Base-by-base conservation (phyloP, 225 moss, liverwort and hornwort genomes). In the Pseudisothecium myosuroides region DNA sequence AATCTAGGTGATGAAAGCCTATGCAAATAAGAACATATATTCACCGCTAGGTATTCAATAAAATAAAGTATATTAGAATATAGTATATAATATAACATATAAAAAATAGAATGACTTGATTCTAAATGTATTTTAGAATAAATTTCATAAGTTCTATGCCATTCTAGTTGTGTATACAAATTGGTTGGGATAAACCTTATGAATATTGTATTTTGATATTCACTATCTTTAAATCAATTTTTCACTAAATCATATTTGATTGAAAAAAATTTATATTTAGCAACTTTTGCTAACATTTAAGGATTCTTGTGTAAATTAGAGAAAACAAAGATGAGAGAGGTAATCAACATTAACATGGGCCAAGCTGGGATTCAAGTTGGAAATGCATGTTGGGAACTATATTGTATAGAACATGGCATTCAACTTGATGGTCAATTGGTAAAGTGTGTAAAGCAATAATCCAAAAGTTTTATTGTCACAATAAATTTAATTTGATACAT, bases 331-430 rank as follows among this genome's bases (percentile, higher is more conserved):
- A 90, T 91, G 89, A 91, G 80, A 91, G 91, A 93, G 22, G 78
- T 93, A 27, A 91, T 90, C 34, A 89, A 54, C 80, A 54, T 91
- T 9, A 83, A 91, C 11, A 66, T 93, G 36, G 89, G 89, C 13
- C 88, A 91, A 85, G 89, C 55, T 43, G 59, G 88, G 18, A 93
- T 93, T 17, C 86, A 89, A 87, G 88, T 89, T 82, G 83, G 89
- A 55, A 93, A 91, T 61, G 91, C 88, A 17, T 93, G 88, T 79
- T 91, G 93, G 76, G 76, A 92, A 84, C 81, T 92, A 17, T 92
- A 89, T 19, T 92, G 87, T 34, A 41, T 90, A 66, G 67, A 93
- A 82, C 83, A 91, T 80, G 89, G 83, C 54, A 91, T 93, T 24
- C 89, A 91, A 71, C 91, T 60, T 4, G 29, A 91, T 89, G 89